Conservation (phyloP, 768 basidiomycete species). For the Astraeus odoratus region DNA sequence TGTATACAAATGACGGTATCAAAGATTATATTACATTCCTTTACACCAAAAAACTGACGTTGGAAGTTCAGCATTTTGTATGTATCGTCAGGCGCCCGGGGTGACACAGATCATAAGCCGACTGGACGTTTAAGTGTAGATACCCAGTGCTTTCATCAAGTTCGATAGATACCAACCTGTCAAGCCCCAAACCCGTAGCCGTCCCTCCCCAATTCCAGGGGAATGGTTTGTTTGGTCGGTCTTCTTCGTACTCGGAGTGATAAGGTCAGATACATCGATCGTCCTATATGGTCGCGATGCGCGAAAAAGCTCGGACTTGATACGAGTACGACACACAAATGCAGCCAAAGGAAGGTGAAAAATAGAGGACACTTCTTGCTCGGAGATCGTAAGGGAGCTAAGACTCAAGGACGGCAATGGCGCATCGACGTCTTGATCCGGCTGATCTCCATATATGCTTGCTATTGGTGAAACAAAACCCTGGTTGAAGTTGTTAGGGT, state of each 20-base stretch:
- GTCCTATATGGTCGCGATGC: constrained; percentile 51
- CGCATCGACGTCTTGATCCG: constrained; percentile 25
- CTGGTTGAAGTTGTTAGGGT: constrained; percentile 11
- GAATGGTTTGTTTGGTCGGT: constrained; percentile 28
- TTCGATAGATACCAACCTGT: constrained; percentile 76
- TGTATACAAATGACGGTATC: neutral
- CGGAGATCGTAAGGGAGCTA: constrained; percentile 43
- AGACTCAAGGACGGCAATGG: constrained; percentile 59
- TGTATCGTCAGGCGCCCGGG: too few relatives aligned
- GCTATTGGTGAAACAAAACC: constrained; percentile 34
- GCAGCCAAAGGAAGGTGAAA: constrained; percentile 66
- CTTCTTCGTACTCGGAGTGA: constrained; percentile 22
- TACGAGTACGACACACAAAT: constrained; percentile 39
- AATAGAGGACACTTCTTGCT: constrained; percentile 56
- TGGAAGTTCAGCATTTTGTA: too few relatives aligned
- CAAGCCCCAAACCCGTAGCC: constrained; percentile 73
- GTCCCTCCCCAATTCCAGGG: constrained; percentile 40
- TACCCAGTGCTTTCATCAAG: constrained; percentile 49
- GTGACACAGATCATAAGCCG: too few relatives aligned
- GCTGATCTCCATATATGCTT: constrained; percentile 11
- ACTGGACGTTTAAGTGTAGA: constrained; percentile 37
- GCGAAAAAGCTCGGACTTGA: constrained; percentile 50
- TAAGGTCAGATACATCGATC: constrained; percentile 59
- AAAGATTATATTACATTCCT: too few relatives aligned
- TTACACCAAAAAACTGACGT: too few relatives aligned